Base-by-base conservation (phyloP, 2,329 filamentous ascomycete species). In the Botryosphaeria agaves region DNA sequence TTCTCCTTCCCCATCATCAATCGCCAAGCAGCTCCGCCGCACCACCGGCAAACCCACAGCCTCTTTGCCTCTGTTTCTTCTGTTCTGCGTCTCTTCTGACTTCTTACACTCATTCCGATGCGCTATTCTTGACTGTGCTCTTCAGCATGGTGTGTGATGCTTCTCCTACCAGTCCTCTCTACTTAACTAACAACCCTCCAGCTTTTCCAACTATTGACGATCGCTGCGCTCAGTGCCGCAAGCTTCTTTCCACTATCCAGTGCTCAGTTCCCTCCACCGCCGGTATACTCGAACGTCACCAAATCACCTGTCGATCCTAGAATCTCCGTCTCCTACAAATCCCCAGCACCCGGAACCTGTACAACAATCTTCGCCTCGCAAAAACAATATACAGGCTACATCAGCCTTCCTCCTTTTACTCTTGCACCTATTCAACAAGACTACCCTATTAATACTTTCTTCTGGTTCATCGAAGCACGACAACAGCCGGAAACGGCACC, bases 341-440 rank as follows among this genome's bases (percentile, higher is more conserved):
- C 62, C 20, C 67, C 67, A 3, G 62, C 67, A 4, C 48, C 57
- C 5, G 70, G 67, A 27, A 72, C 28, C 7, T 82, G 77, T 49
- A 64, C 58, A 28, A 80, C 76, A 2, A 68, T 66, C 5, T 78
- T 77, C 42, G 46, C 60, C 26, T 59, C 57, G 1, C 76, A 82
- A 49, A 65, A 72, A 47, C 76, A 81, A 47, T 78, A 74, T 44
- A 69, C 72, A 3, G 76, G 76, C 43, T 80, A 77, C 64, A 69
- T 81, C 33, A 63, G 55, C 31, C 51, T 80, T 4, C 69, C 72
- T 4, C 72, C 57, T 7, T 55, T 46, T 34, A 59, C 56, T 2
- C 48, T 62, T 30, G 48, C 45, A 17, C 53, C 56, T 1, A 55
- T 57, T 34, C 55, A 60, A 38, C 66, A 70, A 39, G 47, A 66